Conservation (phyloP, 1,284 basidiomycete genomes). For the Marasmius fiardii region DNA sequence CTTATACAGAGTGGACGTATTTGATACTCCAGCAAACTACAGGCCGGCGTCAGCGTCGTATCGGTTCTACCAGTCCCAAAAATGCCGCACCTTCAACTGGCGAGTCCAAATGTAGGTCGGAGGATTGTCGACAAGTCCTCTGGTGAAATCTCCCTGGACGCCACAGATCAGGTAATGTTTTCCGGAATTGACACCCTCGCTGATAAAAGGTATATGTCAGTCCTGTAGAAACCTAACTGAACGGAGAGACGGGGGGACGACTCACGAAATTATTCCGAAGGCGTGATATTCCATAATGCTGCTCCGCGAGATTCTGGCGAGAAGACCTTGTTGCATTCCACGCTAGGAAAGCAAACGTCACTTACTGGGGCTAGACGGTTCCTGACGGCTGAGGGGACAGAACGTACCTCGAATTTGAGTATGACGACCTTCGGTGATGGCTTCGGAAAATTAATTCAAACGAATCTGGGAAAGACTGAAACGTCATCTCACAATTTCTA, state of each 20-base stretch:
- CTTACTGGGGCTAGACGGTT: background rate
- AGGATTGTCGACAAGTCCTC: constrained; percentile 54
- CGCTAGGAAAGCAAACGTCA: constrained; percentile 23
- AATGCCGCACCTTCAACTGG: constrained; percentile 49
- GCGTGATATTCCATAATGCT: constrained; percentile 68
- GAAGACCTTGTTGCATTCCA: constrained; percentile 69
- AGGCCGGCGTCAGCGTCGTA: constrained; percentile 1
- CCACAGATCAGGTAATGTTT: constrained; percentile 71
- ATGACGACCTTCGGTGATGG: constrained; percentile 68
- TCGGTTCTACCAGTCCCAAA: background rate
- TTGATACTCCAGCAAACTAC: constrained; percentile 74
- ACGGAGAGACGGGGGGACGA: constrained; percentile 7
- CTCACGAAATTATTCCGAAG: constrained; percentile 68
- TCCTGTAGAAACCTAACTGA: no score
- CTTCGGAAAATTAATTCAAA: constrained; percentile 26
- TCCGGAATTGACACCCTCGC: constrained; percentile 56
- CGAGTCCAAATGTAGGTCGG: constrained; percentile 67
- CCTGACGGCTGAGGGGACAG: background rate
- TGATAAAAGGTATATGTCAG: constrained; percentile 20
- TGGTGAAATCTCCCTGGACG: constrained; percentile 71
- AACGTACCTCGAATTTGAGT: constrained; percentile 47
- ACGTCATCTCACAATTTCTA: constrained; percentile 58
- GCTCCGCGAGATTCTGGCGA: constrained; percentile 63
- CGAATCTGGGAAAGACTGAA: background rate
- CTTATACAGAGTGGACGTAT: constrained; percentile 72